Evolutionary conservation across 2,329 filamentous ascomycete genomes (phyloP).

Genomic region (Fusarium incarnatum): DNA sequence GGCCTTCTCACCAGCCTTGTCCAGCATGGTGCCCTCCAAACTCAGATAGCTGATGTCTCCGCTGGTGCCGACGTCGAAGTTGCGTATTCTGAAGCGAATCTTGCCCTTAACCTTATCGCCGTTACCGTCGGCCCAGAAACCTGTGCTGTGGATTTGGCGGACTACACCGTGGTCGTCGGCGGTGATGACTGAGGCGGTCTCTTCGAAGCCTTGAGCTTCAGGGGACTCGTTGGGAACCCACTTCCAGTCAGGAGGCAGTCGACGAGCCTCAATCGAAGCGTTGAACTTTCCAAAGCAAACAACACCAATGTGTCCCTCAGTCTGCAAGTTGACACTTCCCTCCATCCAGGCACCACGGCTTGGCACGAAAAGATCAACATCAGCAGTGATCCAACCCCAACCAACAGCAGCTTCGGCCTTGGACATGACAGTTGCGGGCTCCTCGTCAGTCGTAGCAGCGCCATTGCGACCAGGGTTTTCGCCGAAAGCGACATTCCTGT

Average conservation of each 20-base stretch:
- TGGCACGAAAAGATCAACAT: slow-evolving; percentile 86
- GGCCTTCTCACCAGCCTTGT: slow-evolving; percentile 72
- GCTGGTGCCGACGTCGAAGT: slow-evolving; percentile 83
- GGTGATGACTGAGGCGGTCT: slow-evolving; percentile 55
- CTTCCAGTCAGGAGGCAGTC: slow-evolving; percentile 82
- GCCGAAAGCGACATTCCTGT: slow-evolving; percentile 75
- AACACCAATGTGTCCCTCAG: slow-evolving; percentile 87
- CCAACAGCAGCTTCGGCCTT: slow-evolving; percentile 87
- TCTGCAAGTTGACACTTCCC: slow-evolving; percentile 86
- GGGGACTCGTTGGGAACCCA: slow-evolving; percentile 73
- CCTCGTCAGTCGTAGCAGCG: slow-evolving; percentile 61
- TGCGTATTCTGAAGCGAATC: slow-evolving; percentile 81
- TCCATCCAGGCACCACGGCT: slow-evolving; percentile 78
- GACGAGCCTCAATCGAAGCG: slow-evolving; percentile 81
- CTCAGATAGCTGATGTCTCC: slow-evolving; percentile 83
- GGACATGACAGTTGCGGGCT: slow-evolving; percentile 61
- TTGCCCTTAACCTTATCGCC: slow-evolving; percentile 77
- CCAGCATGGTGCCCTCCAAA: slow-evolving; percentile 88
- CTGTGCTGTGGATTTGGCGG: slow-evolving; percentile 67
- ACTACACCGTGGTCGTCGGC: slow-evolving; percentile 65
- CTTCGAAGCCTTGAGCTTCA: slow-evolving; percentile 56
- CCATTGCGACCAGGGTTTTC: slow-evolving; percentile 65
- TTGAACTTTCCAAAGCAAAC: slow-evolving; percentile 94
- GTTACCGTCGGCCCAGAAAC: slow-evolving; percentile 79
- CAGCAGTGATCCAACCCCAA: slow-evolving; percentile 89